Conservation (phyloP, 305 asterid species). For the Lippia alba region DNA sequence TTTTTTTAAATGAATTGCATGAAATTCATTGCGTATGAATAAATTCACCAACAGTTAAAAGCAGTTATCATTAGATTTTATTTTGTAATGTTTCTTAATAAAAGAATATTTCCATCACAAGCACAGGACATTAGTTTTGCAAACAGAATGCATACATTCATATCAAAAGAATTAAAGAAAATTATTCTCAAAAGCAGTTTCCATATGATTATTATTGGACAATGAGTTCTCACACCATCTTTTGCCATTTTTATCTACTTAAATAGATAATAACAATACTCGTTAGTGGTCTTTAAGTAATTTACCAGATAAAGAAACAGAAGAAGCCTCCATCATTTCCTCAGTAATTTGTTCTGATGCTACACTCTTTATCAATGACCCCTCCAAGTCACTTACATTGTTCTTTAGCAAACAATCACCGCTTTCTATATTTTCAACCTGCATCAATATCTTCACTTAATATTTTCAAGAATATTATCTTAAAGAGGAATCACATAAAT, state of each 20-base stretch:
- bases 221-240: neutral
- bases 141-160: neutral
- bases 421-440: constrained; percentile 47
- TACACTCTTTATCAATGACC: constrained; percentile 22
- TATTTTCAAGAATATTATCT: neutral
- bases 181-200: neutral
- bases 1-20: too few species aligned
- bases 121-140: neutral
- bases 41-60: neutral
- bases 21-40: neutral
- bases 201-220: constrained; percentile 3
- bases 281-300: constrained; percentile 12
- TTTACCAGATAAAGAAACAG: constrained; percentile 46
- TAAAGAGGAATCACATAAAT: too few species aligned
- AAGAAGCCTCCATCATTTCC: constrained; percentile 37
- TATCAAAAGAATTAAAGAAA: neutral
- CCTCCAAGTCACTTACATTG: constrained; percentile 30
- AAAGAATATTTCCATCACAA: neutral
- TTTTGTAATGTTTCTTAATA: neutral
- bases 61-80: neutral
- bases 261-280: too few species aligned
- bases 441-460: constrained; percentile 37
- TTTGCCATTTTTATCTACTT: neutral
- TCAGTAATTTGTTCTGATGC: constrained; percentile 35
- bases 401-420: constrained; percentile 30